phyloP scores from a whole-genome alignment of 2,329 filamentous ascomycete genomes.

The Epicoccum nigrum region DNA sequence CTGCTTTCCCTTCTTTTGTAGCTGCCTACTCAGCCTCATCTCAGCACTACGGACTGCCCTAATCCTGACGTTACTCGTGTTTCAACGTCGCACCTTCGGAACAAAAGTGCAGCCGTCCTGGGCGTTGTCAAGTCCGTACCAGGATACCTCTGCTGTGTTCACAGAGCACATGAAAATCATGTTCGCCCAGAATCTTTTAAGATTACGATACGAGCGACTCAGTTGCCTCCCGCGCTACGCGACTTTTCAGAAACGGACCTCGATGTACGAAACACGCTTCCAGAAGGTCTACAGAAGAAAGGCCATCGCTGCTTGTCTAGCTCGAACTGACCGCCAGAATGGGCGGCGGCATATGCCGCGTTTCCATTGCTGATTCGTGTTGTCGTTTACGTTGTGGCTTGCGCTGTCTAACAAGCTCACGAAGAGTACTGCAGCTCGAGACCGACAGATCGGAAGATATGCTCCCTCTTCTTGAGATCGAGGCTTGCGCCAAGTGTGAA shows the following conservation, averaged over 20 bases:
- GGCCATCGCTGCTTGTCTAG: conserved; percentile 10
- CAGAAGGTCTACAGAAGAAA: conserved; percentile 23
- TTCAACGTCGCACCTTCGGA: conserved; percentile 39
- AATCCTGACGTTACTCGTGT: conserved; percentile 32
- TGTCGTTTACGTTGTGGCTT: conserved; percentile 9
- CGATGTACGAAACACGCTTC: conserved; percentile 24
- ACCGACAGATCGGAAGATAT: conserved; percentile 77
- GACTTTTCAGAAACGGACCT: conserved; percentile 25
- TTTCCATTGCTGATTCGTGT: conserved; percentile 9
- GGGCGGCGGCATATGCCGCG: conserved; percentile 6
- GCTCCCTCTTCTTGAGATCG: conserved; percentile 76
- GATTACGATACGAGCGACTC: conserved; percentile 9
- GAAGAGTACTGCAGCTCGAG: conserved; percentile 85
- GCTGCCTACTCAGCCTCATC: conserved; percentile 28
- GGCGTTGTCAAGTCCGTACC: conserved; percentile 23
- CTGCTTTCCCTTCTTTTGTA: conserved; percentile 28
- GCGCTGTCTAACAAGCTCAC: conserved; percentile 50
- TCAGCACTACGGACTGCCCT: conserved; percentile 20
- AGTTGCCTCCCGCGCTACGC: conserved; percentile 24
- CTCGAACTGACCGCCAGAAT: conserved; percentile 14
- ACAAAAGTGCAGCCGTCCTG: conserved; percentile 23
- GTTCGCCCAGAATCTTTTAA: conserved; percentile 7
- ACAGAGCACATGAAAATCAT: conserved; percentile 24
- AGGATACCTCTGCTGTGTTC: conserved; percentile 23
- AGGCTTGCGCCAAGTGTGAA: conserved; percentile 90